Evolutionary conservation across 1,284 basidiomycete genomes (phyloP), one percentile per base, ranked within the genome.

Genomic region (Exobasidium rhododendri): DNA sequence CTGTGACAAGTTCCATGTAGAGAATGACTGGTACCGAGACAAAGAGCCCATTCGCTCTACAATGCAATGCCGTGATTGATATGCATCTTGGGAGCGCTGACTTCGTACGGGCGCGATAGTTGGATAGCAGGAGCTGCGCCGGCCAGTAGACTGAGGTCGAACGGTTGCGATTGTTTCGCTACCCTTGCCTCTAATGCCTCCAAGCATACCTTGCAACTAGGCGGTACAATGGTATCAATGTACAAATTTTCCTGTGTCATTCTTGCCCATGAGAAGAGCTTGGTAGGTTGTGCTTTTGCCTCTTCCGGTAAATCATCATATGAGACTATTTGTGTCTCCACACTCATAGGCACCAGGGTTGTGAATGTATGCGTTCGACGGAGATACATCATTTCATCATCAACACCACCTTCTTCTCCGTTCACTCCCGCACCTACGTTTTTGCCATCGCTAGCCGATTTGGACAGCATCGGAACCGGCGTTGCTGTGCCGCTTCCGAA

Each of bases 211-310:
- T 20, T 50, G 47, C 47, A 50, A 5, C 20, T 50, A 24, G 47
- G 47, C 13, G 47, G 47, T 28, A 50, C 26, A 26, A 24, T 24
- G 4, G 47, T 50, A 24, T 50, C 47, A 50, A 50, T 17, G 47
- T 24, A 24, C 28, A 28, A 20, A 50, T 50, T n/a, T 50, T 20
- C 28, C 28, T n/a, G 47, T 28, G 47, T 50, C 26, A 13, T 17
- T 13, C 26, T 50, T 50, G 47, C 47, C 47, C 47, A 50, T 50
- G 47, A 20, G 4, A 50, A 24, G 5, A 24, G 22, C 13, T 24
- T 14, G 13, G 47, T 50, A 24, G 47, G 47, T 24, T 50, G n/a
- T 4, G 2, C n/a, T 26, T 50, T 20, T 24, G 28, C 47, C 13
- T 24, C 26, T 26, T 50, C 26, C 4, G 47, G 47, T 50, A 50